Percentiles rank a stretch among this genome's conserved stretches.
phyloP scores from a whole-genome alignment of 129 eudicot species.

The Chrysanthemum makinoi region DNA sequence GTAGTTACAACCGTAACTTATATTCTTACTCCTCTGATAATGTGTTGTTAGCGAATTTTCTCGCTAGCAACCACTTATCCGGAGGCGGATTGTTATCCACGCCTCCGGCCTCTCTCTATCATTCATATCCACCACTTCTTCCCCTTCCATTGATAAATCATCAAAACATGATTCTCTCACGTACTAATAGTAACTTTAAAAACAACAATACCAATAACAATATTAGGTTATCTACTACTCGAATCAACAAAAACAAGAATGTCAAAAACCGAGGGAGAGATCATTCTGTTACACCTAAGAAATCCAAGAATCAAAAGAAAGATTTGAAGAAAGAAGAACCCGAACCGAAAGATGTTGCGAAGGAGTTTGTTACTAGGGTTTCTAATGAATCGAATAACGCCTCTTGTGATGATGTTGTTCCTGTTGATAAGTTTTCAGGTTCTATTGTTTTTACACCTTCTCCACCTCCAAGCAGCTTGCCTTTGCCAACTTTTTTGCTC shows the following conservation, averaged over 20 bases:
- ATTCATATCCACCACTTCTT: constrained; percentile 59
- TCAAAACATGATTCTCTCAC: constrained; percentile 12
- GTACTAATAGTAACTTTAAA: constrained; percentile 21
- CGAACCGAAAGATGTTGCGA: constrained; percentile 48
- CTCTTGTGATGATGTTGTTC: constrained; percentile 2
- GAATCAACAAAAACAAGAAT: constrained; percentile 37
- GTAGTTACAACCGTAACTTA: constrained; percentile 17
- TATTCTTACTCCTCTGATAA: constrained; percentile 38
- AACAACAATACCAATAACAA: constrained; percentile 16
- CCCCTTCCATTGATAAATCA: constrained; percentile 52
- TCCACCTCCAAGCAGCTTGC: constrained; percentile 98
- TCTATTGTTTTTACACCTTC: constrained; percentile 47
- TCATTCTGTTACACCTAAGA: constrained; percentile 42
- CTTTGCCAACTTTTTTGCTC: constrained; percentile 77
- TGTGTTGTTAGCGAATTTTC: constrained; percentile 20
- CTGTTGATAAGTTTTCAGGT: constrained; percentile 44
- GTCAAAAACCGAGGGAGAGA: constrained; percentile 38
- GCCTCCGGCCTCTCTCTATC: constrained; percentile 40
- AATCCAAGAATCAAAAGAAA: constrained; percentile 40
- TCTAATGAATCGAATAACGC: constrained; percentile 14
- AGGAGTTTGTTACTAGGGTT: constrained; percentile 28
- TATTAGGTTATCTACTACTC: constrained; percentile 31
- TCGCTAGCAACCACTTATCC: constrained; percentile 15
- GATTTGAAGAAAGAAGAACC: constrained; percentile 30
- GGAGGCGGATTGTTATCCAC: constrained; percentile 37